phyloP scores from a whole-genome alignment of 1,284 basidiomycete species.

The Apiotrichum mycotoxinovorans region DNA sequence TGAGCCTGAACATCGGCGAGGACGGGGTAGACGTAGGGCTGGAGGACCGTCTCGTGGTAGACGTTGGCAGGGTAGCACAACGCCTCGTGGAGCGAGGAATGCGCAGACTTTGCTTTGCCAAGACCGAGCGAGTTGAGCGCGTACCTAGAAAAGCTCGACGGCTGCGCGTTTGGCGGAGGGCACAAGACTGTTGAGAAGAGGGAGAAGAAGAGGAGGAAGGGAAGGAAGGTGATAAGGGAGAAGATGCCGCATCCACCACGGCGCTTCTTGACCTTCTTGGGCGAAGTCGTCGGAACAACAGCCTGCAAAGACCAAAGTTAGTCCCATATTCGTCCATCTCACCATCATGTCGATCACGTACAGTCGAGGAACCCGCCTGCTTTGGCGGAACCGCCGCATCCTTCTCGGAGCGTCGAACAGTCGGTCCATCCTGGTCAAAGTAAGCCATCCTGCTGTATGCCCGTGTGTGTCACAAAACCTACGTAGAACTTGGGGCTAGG shows the following conservation, averaged over 20 bases:
- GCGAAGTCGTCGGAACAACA: neutral
- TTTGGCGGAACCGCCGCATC: neutral
- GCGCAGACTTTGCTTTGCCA: slow-evolving; percentile 5
- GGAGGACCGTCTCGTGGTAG: slow-evolving; percentile 37
- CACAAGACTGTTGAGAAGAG: slow-evolving; percentile 44
- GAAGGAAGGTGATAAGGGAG: slow-evolving; percentile 37
- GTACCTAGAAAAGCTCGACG: slow-evolving; percentile 29
- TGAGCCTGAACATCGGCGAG: slow-evolving; percentile 27
- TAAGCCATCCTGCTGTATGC: neutral
- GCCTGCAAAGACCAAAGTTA: neutral
- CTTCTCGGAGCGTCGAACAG: neutral
- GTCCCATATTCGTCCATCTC: too few relatives aligned
- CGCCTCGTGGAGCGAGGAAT: slow-evolving; percentile 31
- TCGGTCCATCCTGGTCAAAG: neutral
- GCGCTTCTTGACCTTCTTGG: neutral
- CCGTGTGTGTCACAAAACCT: neutral
- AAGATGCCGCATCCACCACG: slow-evolving; percentile 29
- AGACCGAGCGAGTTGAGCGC: slow-evolving; percentile 37
- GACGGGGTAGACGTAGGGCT: slow-evolving; percentile 36
- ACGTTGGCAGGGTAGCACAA: slow-evolving; percentile 46
- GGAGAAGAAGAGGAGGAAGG: slow-evolving; percentile 38
- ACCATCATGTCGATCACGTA: too few relatives aligned
- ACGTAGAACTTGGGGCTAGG: slow-evolving; percentile 18
- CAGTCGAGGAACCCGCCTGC: too few relatives aligned
- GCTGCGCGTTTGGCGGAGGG: slow-evolving; percentile 27